Conservation (phyloP, 495 filamentous ascomycete genomes). For the Platismatia glauca region DNA sequence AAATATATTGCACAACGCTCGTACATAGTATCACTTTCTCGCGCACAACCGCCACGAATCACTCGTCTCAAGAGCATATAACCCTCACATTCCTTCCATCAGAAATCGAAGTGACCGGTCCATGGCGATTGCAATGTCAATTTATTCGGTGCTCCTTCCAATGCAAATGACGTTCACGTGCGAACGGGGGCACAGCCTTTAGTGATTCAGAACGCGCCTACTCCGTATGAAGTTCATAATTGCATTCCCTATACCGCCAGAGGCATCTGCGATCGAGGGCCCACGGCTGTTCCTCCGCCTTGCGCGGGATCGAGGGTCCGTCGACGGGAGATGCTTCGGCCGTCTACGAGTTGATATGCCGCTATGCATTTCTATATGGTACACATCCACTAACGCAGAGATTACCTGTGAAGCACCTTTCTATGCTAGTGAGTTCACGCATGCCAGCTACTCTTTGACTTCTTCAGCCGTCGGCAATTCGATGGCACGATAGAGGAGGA, state of each 20-base stretch:
- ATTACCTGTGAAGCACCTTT: background rate
- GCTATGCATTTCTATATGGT: background rate
- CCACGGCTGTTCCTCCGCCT: background rate
- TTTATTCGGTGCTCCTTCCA: background rate
- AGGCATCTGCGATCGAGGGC: background rate
- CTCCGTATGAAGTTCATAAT: background rate
- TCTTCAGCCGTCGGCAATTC: constrained; percentile 48
- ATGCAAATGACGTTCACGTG: background rate
- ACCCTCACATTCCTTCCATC: background rate
- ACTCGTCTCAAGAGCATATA: background rate
- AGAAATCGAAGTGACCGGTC: background rate
- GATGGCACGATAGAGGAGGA: constrained; percentile 85
- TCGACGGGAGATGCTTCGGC: too few relatives aligned
- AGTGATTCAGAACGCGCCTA: background rate
- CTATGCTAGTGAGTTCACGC: background rate
- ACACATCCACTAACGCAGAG: background rate
- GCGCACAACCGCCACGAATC: background rate
- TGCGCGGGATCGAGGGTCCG: too few relatives aligned
- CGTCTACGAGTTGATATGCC: too few relatives aligned
- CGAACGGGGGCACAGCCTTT: background rate
- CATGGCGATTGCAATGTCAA: background rate
- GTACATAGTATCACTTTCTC: background rate
- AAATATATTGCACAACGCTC: background rate
- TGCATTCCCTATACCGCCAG: background rate
- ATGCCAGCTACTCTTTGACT: constrained; percentile 22